A percentile compares a stretch with the other conserved stretches of the same genome.
Evolutionary conservation across 345 rosid genomes (phyloP).

Genomic region (Eucalyptus pauciflora): DNA sequence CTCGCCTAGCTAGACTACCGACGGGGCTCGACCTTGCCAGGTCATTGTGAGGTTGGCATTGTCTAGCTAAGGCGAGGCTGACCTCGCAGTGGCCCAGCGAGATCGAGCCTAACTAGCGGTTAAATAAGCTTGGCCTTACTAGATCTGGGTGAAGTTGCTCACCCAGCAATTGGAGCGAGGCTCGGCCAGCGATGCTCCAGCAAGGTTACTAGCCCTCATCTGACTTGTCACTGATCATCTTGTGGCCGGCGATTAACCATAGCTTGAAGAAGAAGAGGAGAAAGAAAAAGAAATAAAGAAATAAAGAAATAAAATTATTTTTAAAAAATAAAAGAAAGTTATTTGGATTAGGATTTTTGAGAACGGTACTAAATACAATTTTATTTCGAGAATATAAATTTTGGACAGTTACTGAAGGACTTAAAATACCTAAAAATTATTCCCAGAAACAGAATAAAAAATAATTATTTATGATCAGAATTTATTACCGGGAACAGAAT

Average conservation of each 20-base stretch:
- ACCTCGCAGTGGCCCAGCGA: rapidly evolving
- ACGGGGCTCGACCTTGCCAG: rapidly evolving
- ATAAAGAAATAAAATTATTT: too few species aligned
- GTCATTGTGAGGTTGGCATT: too few species aligned
- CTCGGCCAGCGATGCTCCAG: rapidly evolving
- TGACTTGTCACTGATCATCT: rapidly evolving
- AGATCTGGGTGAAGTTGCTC: rapidly evolving
- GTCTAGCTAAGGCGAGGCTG: rapidly evolving
- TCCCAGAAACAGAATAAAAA: rapidly evolving
- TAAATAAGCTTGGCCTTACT: rapidly evolving
- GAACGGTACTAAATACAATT: rapidly evolving
- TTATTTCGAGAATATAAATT: rapidly evolving
- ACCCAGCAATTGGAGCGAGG: rapidly evolving
- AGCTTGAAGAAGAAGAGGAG: rapidly evolving
- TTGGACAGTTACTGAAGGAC: rapidly evolving
- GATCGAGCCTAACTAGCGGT: rapidly evolving
- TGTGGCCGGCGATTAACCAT: rapidly evolving
- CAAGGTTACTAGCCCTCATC: rapidly evolving
- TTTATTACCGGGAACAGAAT: rapidly evolving
- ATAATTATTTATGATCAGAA: rapidly evolving
- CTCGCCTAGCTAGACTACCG: rapidly evolving
- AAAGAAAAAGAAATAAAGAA: too few species aligned
- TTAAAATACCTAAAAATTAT: too few species aligned
- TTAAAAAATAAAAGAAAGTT: too few species aligned
- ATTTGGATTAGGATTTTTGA: too few species aligned